Conservation (phyloP, 2,329 filamentous ascomycete genomes). For the Chaetomium sp. region DNA sequence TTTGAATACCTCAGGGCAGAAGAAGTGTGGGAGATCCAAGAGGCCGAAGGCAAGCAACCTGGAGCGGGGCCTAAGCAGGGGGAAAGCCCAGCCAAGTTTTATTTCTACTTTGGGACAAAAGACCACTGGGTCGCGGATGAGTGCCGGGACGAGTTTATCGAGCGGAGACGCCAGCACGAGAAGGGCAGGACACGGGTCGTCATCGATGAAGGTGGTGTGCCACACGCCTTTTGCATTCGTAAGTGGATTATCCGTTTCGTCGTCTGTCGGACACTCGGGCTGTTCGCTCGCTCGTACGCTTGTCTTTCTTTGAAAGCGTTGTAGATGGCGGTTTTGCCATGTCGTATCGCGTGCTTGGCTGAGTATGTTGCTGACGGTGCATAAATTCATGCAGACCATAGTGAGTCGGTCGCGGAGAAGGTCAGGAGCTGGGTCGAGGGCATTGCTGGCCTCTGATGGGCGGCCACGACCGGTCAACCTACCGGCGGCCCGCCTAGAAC, state of each 20-base stretch:
- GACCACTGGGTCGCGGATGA: slow-evolving; percentile 58
- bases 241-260: slow-evolving; percentile 19
- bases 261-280: neutral
- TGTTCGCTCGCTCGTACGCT: too few species aligned
- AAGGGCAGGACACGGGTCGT: slow-evolving; percentile 39
- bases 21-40: slow-evolving; percentile 47
- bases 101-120: slow-evolving; percentile 52
- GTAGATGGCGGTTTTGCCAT: too few species aligned
- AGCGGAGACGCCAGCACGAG: slow-evolving; percentile 26
- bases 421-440: slow-evolving; percentile 47
- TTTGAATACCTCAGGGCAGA: slow-evolving; percentile 34
- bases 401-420: slow-evolving; percentile 44
- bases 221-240: slow-evolving; percentile 57
- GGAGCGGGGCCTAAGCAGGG: slow-evolving; percentile 26
- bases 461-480: neutral
- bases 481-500: neutral
- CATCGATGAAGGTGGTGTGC: slow-evolving; percentile 49
- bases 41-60: slow-evolving; percentile 9
- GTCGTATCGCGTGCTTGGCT: neutral
- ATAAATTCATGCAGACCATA: slow-evolving; percentile 33
- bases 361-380: neutral
- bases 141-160: slow-evolving; percentile 51
- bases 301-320: too few species aligned
- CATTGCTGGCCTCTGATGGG: slow-evolving; percentile 28
- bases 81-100: slow-evolving; percentile 40